phyloP scores from a whole-genome alignment of 768 basidiomycete species.

The Suillus tomentosus region DNA sequence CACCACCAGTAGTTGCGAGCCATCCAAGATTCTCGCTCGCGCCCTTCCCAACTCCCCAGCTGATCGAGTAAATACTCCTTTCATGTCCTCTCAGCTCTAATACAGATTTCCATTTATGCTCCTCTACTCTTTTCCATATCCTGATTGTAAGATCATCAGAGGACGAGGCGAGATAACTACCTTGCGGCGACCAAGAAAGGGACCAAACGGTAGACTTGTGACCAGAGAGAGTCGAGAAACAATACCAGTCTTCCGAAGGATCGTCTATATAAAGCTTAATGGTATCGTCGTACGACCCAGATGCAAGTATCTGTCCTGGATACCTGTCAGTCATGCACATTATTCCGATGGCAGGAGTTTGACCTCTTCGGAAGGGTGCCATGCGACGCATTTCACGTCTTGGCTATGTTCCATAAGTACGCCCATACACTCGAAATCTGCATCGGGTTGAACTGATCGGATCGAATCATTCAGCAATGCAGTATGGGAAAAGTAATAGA shows the following conservation, averaged over 20 bases:
- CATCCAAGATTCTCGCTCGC: slow-evolving; percentile 59
- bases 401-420: slow-evolving; percentile 97
- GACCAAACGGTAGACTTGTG: slow-evolving; percentile 93
- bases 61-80: slow-evolving; percentile 78
- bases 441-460: slow-evolving; percentile 76
- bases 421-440: slow-evolving; percentile 92
- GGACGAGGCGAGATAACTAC: slow-evolving; percentile 80
- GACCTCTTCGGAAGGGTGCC: slow-evolving; percentile 97
- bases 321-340: slow-evolving; percentile 19
- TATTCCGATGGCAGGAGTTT: slow-evolving; percentile 6
- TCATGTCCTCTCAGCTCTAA: slow-evolving; percentile 65
- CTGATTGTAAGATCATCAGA: slow-evolving; percentile 85
- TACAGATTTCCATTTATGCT: slow-evolving; percentile 65
- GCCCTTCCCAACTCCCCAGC: slow-evolving; percentile 58
- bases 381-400: slow-evolving; percentile 93
- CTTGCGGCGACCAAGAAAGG: slow-evolving; percentile 76
- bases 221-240: slow-evolving; percentile 77
- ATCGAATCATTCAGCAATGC: background rate
- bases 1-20: slow-evolving; percentile 84
- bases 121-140: slow-evolving; percentile 74
- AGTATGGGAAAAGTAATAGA: background rate
- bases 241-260: slow-evolving; percentile 92
- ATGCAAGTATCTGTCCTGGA: slow-evolving; percentile 81
- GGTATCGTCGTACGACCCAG: slow-evolving; percentile 95
- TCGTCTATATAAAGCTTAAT: slow-evolving; percentile 94